Percentiles rank a stretch among this genome's conserved stretches.
phyloP scores from a whole-genome alignment of 371 early-diverging fungal genomes.

The Mortierella sp. region DNA sequence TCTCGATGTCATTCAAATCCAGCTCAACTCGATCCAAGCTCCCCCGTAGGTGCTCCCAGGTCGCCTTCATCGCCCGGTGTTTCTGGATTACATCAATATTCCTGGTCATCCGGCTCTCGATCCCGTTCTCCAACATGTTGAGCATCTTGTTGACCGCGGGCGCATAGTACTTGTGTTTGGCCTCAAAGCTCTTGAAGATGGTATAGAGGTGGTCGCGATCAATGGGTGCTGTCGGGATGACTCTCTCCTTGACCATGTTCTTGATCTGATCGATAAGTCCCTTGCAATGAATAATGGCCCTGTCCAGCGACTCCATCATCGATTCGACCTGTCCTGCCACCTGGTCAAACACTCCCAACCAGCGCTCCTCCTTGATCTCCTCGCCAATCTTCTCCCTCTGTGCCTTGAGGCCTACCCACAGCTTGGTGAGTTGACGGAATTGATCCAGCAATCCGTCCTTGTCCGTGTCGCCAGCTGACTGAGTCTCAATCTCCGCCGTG shows the following conservation, averaged over 20 bases:
- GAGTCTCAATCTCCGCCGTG: slow-evolving; percentile 60
- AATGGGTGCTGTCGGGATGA: slow-evolving; percentile 58
- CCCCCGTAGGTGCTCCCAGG: slow-evolving; percentile 64
- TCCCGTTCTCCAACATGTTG: slow-evolving; percentile 71
- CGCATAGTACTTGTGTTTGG: slow-evolving; percentile 73
- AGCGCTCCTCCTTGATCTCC: slow-evolving; percentile 74
- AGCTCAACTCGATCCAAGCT: slow-evolving; percentile 63
- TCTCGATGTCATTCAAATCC: slow-evolving; percentile 65
- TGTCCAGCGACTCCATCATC: slow-evolving; percentile 77
- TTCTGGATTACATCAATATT: slow-evolving; percentile 61
- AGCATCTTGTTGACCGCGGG: slow-evolving; percentile 74
- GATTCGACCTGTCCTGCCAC: slow-evolving; percentile 71
- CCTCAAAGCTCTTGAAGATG: slow-evolving; percentile 72
- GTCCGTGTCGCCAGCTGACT: slow-evolving; percentile 26
- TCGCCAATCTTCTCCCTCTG: slow-evolving; percentile 57
- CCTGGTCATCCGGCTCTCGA: slow-evolving; percentile 63
- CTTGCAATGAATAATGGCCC: slow-evolving; percentile 68
- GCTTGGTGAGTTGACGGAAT: slow-evolving; percentile 58
- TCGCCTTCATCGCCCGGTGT: slow-evolving; percentile 64
- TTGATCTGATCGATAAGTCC: slow-evolving; percentile 64
- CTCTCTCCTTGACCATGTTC: slow-evolving; percentile 47
- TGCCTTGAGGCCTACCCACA: slow-evolving; percentile 70
- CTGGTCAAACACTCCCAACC: slow-evolving; percentile 73
- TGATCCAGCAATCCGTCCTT: slow-evolving; percentile 46
- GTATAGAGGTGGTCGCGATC: slow-evolving; percentile 69